Base-by-base conservation (phyloP, 2,329 filamentous ascomycete species). In the Plenodomus tracheiphilus region DNA sequence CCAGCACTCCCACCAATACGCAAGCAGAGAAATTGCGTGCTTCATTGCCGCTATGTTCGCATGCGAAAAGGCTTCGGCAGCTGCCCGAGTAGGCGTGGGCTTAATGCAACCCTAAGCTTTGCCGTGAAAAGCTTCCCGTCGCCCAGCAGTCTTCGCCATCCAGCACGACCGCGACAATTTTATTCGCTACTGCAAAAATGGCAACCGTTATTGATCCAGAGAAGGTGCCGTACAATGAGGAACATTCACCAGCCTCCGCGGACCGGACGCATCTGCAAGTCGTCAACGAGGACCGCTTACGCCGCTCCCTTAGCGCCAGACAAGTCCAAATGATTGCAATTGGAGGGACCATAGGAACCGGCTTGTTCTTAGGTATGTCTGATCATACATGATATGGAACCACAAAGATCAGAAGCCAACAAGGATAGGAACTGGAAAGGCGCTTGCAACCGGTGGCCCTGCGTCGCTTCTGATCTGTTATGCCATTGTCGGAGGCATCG, bases 271-370 rank as follows among this genome's bases (percentile, higher is more conserved):
- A 46, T 32, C 44, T 44, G 15, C 59, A 58, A 25, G 6, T 53
- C 11, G 41, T 65, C 46, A 60, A 62, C 13, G 64, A 62, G 43
- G 64, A 65, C 46, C 56, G 56, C 19, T 41, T 65, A 17, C 56
- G 58, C 16, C 61, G 64, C 41, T 59, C 61, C 8, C 60, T 67
- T 15, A 60, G 55, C 10, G 59, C 74, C 37, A 76, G 82, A 44
- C 82, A 84, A 62, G 71, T 84, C 43, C 79, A 84, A 65, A 84
- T 84, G 81, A 84, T 84, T 63, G 80, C 81, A 44, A 83, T 84
- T 15, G 81, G 81, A 53, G 81, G 81, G 46, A 81, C 80, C 10
- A 84, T 84, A 49, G 81, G 81, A 58, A 82, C 81, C 53, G 81
- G 81, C 59, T 79, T 84, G 65, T 84, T 84, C 61, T 79, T 84